Evolutionary conservation across 2,329 filamentous ascomycete genomes (phyloP).

Genomic region (Escovopsis sp.): DNA sequence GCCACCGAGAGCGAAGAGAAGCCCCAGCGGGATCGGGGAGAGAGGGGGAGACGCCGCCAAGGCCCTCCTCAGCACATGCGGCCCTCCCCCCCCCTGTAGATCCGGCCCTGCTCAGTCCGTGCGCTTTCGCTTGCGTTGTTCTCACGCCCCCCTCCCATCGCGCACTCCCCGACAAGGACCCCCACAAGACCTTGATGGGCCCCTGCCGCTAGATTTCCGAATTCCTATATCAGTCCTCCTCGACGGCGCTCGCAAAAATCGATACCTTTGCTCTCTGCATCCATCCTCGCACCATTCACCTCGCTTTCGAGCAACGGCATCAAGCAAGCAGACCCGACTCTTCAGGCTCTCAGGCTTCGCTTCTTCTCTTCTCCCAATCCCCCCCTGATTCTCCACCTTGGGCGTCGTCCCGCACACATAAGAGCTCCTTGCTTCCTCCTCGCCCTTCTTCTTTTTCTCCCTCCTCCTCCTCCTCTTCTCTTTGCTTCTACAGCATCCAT

Average conservation of each 20-base stretch:
- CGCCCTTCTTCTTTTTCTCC: background rate
- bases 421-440: background rate
- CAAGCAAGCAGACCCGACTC: slow-evolving; percentile 3
- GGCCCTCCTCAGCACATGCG: too few species aligned
- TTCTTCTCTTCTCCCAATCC: background rate
- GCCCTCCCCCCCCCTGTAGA: too few species aligned
- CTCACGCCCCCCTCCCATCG: too few species aligned
- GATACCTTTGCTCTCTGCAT: slow-evolving; percentile 2
- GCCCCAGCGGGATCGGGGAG: too few species aligned
- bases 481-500: background rate
- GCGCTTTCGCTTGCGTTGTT: too few species aligned
- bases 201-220: background rate
- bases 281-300: background rate
- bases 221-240: slow-evolving; percentile 7
- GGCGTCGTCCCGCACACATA: too few species aligned
- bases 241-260: slow-evolving; percentile 2
- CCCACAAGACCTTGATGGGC: slow-evolving; percentile 1
- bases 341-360: background rate
- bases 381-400: background rate
- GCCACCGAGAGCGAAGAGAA: too few species aligned
- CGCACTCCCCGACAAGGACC: background rate
- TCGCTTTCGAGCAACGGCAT: background rate
- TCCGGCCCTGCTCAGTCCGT: too few species aligned
- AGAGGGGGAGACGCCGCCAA: too few species aligned
- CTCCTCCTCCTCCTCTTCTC: background rate